Conservation (phyloP, 1,284 basidiomycete species). For the Rhodotorula sp. region DNA sequence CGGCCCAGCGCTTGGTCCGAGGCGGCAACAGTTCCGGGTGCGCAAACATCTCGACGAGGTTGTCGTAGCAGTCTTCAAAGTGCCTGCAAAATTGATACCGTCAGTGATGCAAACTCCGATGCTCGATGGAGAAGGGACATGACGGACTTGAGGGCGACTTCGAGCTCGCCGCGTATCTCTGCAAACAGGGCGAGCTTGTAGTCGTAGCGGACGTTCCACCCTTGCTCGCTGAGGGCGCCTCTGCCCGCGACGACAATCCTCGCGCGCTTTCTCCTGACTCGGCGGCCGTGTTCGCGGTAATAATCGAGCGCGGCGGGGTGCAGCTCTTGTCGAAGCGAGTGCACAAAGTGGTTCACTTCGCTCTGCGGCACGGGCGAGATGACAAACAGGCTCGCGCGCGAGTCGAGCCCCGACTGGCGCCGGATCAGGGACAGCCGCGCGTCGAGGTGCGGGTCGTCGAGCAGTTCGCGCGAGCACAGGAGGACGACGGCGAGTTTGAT, state of each 20-base stretch:
- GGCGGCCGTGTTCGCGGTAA: constrained; percentile 86
- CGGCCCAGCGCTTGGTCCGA: constrained; percentile 94
- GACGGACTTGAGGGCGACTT: constrained; percentile 75
- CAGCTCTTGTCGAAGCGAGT: constrained; percentile 79
- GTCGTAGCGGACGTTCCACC: constrained; percentile 94
- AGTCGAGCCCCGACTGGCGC: constrained; percentile 81
- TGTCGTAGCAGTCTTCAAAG: constrained; percentile 85
- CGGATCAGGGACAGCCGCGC: constrained; percentile 78
- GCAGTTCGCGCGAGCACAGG: constrained; percentile 75
- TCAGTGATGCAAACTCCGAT: constrained; percentile 30
- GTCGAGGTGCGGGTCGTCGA: constrained; percentile 82
- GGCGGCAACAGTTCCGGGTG: constrained; percentile 69
- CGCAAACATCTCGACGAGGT: constrained; percentile 76
- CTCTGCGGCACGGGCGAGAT: constrained; percentile 79
- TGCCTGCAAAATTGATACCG: constrained; percentile 57
- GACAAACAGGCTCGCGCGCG: constrained; percentile 88
- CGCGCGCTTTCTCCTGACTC: constrained; percentile 78
- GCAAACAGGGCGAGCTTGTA: constrained; percentile 97
- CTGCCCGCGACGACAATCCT: constrained; percentile 47
- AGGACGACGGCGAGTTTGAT: constrained; percentile 94
- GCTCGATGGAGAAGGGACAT: constrained; percentile 12
- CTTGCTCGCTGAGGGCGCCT: constrained; percentile 72
- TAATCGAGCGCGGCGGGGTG: constrained; percentile 87
- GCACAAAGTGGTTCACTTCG: constrained; percentile 81
- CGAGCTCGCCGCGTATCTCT: constrained; percentile 85